Base-by-base conservation (phyloP, 495 filamentous ascomycete genomes). In the Penicillium coprophilum region DNA sequence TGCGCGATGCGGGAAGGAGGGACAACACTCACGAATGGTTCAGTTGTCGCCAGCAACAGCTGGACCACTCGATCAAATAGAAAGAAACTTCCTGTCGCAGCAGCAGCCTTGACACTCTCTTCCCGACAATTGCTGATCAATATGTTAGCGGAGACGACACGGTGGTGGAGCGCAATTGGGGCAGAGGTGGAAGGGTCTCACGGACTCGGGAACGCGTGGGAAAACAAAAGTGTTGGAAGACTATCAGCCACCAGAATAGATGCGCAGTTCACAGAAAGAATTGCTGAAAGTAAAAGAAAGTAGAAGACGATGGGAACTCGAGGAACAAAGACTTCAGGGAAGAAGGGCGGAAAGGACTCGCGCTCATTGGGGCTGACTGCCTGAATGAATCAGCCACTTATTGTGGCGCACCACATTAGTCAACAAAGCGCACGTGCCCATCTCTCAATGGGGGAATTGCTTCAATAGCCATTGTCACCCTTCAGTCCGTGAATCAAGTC, bases 261-360 rank as follows among this genome's bases (percentile, higher is more conserved):
- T 28, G 32, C 24, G 27, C 24, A 32, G 51, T 27, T 31, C 12
- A 55, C 44, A 15, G 38, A 23, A 40, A 40, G 21, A 62, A 53
- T 28, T 53, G 31, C 50, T 41, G 32, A 54, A 50, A 36, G 54
- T 58, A 58, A 53, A 43, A 50, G 20, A 12, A 44, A 40, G 56
- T 27, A 34, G 50, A n/a, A 58, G 23, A 39, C 24, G 57, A 49
- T 41, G 53, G 44, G 52, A 48, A 56, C 43, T 44, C 39, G 50
- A 53, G 47, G 23, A 39, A 49, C 27, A 28, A 23, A 44, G 24
- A 34, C 38, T 51, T 56, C 41, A 38, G 34, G 30, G 40, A 46
- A 58, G 63, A 53, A 56, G 52, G 60, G 63, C 60, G 63, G 63
- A 65, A 63, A 49, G 57, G 64, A 63, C 61, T 64, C 61, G 58